These are phyloP conservation scores for Syncephalis plumigaleata DNA, from an alignment of 371 early-diverging fungal species.

Conservation along the genomic window DNA sequence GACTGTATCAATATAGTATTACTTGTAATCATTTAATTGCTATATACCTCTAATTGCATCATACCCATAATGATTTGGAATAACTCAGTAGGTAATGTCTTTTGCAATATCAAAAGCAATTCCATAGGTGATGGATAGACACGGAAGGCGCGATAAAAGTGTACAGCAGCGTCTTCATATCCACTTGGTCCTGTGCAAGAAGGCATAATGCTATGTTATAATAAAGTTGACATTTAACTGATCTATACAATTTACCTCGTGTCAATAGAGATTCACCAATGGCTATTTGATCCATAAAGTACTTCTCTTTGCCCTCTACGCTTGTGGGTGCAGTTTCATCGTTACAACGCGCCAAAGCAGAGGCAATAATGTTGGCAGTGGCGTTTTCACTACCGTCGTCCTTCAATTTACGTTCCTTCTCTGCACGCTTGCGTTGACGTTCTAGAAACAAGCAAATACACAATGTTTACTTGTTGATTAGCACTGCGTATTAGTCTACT, in stretches of 20 bases:
- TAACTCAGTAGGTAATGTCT: constrained; percentile 72
- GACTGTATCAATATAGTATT: too few relatives aligned
- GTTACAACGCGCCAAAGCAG: constrained; percentile 12
- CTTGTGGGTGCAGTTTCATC: constrained; percentile 41
- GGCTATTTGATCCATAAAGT: constrained; percentile 73
- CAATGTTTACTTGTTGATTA: too few relatives aligned
- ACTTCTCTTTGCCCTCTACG: constrained; percentile 66
- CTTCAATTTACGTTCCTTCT: constrained; percentile 22
- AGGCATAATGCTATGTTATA: not conserved
- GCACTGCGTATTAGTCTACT: too few relatives aligned
- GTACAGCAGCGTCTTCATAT: constrained; percentile 65
- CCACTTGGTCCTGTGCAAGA: constrained; percentile 36
- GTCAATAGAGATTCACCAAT: constrained; percentile 62
- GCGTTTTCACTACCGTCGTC: constrained; percentile 10
- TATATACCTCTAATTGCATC: constrained; percentile 65
- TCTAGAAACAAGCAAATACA: constrained; percentile 8
- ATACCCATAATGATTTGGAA: constrained; percentile 69
- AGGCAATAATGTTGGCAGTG: not conserved
- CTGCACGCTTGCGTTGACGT: constrained; percentile 20
- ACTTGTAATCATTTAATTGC: too few relatives aligned
- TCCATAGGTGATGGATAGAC: constrained; percentile 90
- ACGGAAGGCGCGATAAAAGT: constrained; percentile 78
- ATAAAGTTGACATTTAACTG: too few relatives aligned
- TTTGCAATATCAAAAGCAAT: constrained; percentile 80
- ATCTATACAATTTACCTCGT: too few relatives aligned